Conservation (phyloP, 2,329 filamentous ascomycete species). For the Fusarium chaquense region DNA sequence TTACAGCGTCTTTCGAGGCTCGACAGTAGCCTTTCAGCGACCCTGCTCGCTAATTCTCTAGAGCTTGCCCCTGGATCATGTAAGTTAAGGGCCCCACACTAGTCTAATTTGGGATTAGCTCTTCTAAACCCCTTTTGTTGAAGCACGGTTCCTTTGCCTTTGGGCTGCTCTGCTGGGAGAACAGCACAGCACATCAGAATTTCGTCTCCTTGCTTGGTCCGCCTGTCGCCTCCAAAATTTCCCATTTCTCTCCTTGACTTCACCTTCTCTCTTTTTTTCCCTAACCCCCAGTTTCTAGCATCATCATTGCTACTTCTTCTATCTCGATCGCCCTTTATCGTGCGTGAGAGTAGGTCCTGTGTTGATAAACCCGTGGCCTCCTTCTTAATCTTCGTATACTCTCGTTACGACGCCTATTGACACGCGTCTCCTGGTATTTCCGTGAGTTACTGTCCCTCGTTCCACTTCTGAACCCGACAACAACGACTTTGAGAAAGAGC, state of each 20-base stretch:
- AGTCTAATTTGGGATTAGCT: constrained; percentile 46
- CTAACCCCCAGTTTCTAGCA: constrained; percentile 45
- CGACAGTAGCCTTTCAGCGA: constrained; percentile 36
- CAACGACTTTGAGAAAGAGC: constrained; percentile 34
- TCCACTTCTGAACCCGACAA: constrained; percentile 33
- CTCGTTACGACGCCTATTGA: constrained; percentile 51
- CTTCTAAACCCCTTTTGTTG: constrained; percentile 52
- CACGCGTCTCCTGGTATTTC: constrained; percentile 51
- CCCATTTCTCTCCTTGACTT: constrained; percentile 47
- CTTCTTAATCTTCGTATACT: constrained; percentile 47
- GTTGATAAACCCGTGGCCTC: constrained; percentile 40
- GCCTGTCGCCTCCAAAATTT: constrained; percentile 50
- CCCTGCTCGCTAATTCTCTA: constrained; percentile 49
- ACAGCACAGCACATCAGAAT: constrained; percentile 53
- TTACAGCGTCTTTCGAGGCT: constrained; percentile 14
- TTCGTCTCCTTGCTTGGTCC: constrained; percentile 49
- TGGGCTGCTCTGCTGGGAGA: constrained; percentile 46
- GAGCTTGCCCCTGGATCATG: constrained; percentile 42
- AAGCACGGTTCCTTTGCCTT: constrained; percentile 45
- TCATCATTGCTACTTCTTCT: constrained; percentile 55
- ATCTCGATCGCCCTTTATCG: constrained; percentile 46
- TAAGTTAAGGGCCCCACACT: constrained; percentile 37
- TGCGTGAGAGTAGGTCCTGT: constrained; percentile 46
- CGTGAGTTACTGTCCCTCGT: constrained; percentile 46
- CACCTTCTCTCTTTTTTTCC: constrained; percentile 43